Evolutionary conservation across 805 yeast genomes (phyloP), one percentile per base, ranked within the genome.

Genomic region (Zygosaccharomyces lentus): DNA sequence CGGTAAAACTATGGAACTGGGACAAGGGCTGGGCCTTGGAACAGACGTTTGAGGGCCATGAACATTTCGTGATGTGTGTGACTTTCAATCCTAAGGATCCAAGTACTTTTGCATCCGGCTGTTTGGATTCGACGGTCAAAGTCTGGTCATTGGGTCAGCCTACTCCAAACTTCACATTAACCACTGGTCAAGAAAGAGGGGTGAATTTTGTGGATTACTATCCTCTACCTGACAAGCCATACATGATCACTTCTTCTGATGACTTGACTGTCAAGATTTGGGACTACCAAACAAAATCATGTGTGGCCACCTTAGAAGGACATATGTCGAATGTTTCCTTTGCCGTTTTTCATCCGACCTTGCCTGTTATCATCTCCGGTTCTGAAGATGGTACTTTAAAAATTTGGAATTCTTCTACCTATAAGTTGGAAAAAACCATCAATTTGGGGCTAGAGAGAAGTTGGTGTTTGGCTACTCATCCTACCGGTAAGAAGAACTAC

Each of bases 71-170:
- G 44, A 89, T 93, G 96, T 81, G 88, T 45, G 80, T 93, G 43
- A 89, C 93, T 37, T 87, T 93, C 74, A 93, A 93, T 70, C 98
- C 99, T 48, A 93, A 91, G 70, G 99, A 93, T 68, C 88, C 96
- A 55, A 89, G 85, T 70, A 91, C 97, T 32, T 93, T 93, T 76
- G 99, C 98, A 1, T 85, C 96, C 12, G 96, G 96, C 10, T 90
- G 96, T 71, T 75, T 93, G 59, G 99, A 93, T 69, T 83, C 95
- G 59, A 90, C 98, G 15, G 96, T 93, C 47, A 93, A 91, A 68
- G 85, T 93, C 52, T 93, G 99, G 99, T 85, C 95, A 1, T 71
- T 93, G 56, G 96, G 96, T 29, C 84, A 91, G 43, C 68, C 84
- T 17, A 77, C 77, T 27, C 96, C 99, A 50, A 95, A 93, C 70